These are phyloP conservation scores for Wallemia ichthyophaga DNA, from an alignment of 1,284 basidiomycete species.

Conservation along the genomic window DNA sequence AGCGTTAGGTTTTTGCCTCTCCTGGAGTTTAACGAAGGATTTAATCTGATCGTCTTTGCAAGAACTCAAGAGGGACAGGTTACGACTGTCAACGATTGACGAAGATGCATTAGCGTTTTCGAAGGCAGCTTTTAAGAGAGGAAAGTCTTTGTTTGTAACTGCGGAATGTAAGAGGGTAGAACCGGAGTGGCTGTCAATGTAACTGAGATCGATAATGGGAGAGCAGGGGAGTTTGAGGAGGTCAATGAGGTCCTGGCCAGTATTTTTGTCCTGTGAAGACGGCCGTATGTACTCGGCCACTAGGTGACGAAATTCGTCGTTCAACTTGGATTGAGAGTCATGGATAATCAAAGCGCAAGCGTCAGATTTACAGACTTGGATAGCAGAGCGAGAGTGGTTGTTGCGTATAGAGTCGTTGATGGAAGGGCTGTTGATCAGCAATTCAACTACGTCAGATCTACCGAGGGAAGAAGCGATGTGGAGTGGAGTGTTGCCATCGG, in stretches of 20 bases:
- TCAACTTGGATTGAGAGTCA: slow-evolving; percentile 50
- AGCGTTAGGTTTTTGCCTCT: slow-evolving; percentile 27
- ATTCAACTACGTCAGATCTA: slow-evolving; percentile 39
- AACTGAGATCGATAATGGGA: slow-evolving; percentile 17
- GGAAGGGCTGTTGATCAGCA: slow-evolving; percentile 41
- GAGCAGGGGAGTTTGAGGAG: slow-evolving; percentile 32
- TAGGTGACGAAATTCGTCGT: slow-evolving; percentile 39
- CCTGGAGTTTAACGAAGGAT: slow-evolving; percentile 16
- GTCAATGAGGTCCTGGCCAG: slow-evolving; percentile 24
- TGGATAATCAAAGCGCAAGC: slow-evolving; percentile 40
- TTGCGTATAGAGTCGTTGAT: slow-evolving; percentile 59
- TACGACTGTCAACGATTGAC: slow-evolving; percentile 50
- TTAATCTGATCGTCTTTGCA: background rate
- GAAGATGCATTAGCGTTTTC: slow-evolving; percentile 68
- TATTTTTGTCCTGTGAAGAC: slow-evolving; percentile 22
- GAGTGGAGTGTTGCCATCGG: slow-evolving; percentile 38
- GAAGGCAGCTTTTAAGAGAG: slow-evolving; percentile 41
- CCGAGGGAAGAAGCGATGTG: slow-evolving; percentile 63
- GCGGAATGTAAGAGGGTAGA: slow-evolving; percentile 64
- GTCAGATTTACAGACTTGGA: slow-evolving; percentile 34
- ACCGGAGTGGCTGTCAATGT: slow-evolving; percentile 41
- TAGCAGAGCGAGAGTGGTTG: slow-evolving; percentile 32
- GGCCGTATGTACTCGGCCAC: slow-evolving; percentile 34
- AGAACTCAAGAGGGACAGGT: slow-evolving; percentile 18
- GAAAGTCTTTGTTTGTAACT: slow-evolving; percentile 45